Conservation (phyloP, 306 rosid species). For the Chamaecrista fasciculata region DNA sequence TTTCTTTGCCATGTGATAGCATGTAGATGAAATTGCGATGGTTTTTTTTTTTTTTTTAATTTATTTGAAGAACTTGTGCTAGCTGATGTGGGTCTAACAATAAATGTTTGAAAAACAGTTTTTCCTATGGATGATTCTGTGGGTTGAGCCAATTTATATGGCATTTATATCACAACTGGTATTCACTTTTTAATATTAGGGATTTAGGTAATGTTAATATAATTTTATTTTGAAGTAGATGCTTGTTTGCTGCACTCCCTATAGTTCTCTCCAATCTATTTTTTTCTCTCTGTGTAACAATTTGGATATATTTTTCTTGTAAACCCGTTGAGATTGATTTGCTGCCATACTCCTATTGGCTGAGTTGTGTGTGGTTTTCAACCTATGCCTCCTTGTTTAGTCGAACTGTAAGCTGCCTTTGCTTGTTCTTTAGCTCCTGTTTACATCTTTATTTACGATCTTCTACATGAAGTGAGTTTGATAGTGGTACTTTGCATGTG, state of each 20-base stretch:
- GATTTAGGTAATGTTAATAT: background rate
- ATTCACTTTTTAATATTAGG: background rate
- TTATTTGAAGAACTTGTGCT: slow-evolving; percentile 7
- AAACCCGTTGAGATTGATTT: background rate
- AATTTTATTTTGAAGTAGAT: background rate
- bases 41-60: too few relatives aligned
- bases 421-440: slow-evolving; percentile 6
- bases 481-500: background rate
- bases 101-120: background rate
- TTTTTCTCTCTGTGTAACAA: background rate
- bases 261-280: slow-evolving; percentile 4
- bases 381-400: background rate
- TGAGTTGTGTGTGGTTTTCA: slow-evolving; percentile 8
- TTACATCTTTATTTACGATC: background rate
- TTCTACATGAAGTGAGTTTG: slow-evolving; percentile 10
- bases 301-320: background rate
- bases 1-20: background rate
- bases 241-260: slow-evolving; percentile 8
- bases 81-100: background rate
- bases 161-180: background rate
- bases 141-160: slow-evolving; percentile 21
- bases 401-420: background rate
- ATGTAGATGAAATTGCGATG: background rate
- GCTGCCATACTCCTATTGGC: background rate
- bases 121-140: background rate